Evolutionary conservation across 1,284 basidiomycete species (phyloP).

Genomic region (Neonothopanus nambi): DNA sequence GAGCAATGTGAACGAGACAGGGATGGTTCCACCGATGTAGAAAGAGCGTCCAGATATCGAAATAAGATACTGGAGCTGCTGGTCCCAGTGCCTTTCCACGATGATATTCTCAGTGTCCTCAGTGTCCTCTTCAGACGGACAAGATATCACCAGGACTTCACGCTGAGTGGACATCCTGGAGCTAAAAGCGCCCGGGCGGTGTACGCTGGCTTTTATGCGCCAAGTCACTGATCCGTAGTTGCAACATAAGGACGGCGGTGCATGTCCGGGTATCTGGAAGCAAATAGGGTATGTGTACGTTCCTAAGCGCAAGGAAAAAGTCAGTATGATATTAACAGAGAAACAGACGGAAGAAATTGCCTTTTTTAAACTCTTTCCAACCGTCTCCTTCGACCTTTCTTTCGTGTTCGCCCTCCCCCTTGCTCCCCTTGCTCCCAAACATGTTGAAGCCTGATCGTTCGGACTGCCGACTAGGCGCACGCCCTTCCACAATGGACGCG

Average conservation of each 20-base stretch:
- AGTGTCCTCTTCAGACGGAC: conserved; percentile 76
- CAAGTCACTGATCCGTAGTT: conserved; percentile 76
- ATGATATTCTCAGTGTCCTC: conserved; percentile 85
- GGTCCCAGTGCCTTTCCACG: conserved; percentile 91
- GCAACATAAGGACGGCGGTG: conserved; percentile 80
- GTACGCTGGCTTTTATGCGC: conserved; percentile 81
- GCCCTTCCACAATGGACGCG: no score
- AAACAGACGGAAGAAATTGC: conserved; percentile 39
- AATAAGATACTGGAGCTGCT: conserved; percentile 85
- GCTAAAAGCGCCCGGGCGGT: conserved; percentile 82
- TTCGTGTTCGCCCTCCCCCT: background rate
- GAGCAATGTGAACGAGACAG: conserved; percentile 81
- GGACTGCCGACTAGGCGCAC: no score
- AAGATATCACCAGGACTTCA: conserved; percentile 79
- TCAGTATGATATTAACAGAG: background rate
- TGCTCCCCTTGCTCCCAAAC: no score
- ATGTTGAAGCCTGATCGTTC: no score
- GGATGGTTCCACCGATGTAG: conserved; percentile 82
- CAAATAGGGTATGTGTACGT: conserved; percentile 94
- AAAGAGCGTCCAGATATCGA: conserved; percentile 81
- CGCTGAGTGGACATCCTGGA: conserved; percentile 51
- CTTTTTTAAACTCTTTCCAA: conserved; percentile 92
- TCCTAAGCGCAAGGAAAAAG: conserved; percentile 44
- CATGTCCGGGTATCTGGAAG: conserved; percentile 79
- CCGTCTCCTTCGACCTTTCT: conserved; percentile 43